A percentile compares a stretch with the other conserved stretches of the same genome.
phyloP scores from a whole-genome alignment of 208 protist genomes.

The Wallacemonas sp. region DNA sequence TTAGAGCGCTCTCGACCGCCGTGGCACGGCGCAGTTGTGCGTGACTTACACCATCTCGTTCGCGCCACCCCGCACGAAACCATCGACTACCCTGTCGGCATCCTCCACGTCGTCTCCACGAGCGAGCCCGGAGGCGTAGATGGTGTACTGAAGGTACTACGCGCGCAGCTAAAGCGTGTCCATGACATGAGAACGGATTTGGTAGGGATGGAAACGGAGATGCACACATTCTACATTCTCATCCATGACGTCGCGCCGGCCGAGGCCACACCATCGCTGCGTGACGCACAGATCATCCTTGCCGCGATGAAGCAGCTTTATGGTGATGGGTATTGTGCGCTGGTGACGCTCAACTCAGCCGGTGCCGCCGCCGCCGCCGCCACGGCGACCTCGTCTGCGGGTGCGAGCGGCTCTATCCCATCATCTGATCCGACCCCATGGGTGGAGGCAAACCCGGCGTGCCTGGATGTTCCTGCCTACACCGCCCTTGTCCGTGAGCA shows the following conservation, averaged over 20 bases:
- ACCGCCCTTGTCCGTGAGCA: conserved; percentile 22
- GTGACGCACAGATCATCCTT: conserved; percentile 41
- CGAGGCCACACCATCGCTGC: conserved; percentile 27
- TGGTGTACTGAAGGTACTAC: conserved; percentile 49
- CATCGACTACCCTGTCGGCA: conserved; percentile 75
- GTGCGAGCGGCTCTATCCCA: too few species aligned
- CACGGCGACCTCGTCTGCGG: too few species aligned
- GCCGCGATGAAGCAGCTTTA: conserved; percentile 48
- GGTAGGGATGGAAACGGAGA: conserved; percentile 68
- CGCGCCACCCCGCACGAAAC: conserved; percentile 79
- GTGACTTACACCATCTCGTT: conserved; percentile 55
- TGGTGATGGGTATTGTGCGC: conserved; percentile 47
- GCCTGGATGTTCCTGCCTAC: conserved; percentile 64
- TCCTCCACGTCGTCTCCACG: conserved; percentile 64
- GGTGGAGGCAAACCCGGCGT: conserved; percentile 67
- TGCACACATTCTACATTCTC: conserved; percentile 70
- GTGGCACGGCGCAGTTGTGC: conserved; percentile 63
- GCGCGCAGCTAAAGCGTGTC: conserved; percentile 32
- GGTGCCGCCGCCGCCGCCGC: conserved; percentile 42
- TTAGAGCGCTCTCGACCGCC: conserved; percentile 57
- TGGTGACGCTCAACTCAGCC: conserved; percentile 75
- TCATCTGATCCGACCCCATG: conserved; percentile 50
- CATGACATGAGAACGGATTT: conserved; percentile 41
- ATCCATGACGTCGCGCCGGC: conserved; percentile 68
- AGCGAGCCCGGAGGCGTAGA: conserved; percentile 49